Percentiles rank a stretch among this genome's conserved stretches.
Conservation (phyloP, 352 stramenopile species). For the Phytophthora cryptogea region DNA sequence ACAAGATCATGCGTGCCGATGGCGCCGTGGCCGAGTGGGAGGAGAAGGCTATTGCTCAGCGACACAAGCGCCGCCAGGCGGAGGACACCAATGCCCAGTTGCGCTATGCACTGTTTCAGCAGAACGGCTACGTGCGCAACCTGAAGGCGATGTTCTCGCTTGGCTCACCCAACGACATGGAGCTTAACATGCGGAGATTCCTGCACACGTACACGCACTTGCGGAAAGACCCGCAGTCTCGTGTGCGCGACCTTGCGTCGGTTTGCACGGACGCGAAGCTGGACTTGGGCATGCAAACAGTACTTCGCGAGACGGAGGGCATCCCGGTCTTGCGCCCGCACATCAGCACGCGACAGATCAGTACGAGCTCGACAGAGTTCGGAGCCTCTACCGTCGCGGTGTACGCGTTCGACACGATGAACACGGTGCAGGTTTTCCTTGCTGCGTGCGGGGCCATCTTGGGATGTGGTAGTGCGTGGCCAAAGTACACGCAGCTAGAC, state of each 20-base stretch:
- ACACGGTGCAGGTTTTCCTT: conserved; percentile 46
- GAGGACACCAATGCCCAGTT: conserved; percentile 58
- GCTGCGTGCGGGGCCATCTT: conserved; percentile 34
- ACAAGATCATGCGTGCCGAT: conserved; percentile 50
- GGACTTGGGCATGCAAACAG: conserved; percentile 37
- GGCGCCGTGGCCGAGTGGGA: conserved; percentile 57
- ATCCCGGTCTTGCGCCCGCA: conserved; percentile 30
- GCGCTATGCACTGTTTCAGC: conserved; percentile 57
- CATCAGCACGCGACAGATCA: conserved; percentile 32
- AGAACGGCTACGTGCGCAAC: conserved; percentile 49
- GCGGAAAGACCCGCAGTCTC: conserved; percentile 31
- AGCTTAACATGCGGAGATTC: conserved; percentile 37
- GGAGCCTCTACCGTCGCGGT: conserved; percentile 34
- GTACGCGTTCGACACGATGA: conserved; percentile 44
- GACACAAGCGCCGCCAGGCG: conserved; percentile 58
- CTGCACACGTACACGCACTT: conserved; percentile 43
- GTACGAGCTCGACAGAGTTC: conserved; percentile 35
- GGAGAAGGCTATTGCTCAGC: conserved; percentile 59
- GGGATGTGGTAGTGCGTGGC: conserved; percentile 30
- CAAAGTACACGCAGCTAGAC: conserved; percentile 34
- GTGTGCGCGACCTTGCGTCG: conserved; percentile 23
- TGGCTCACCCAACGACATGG: conserved; percentile 17
- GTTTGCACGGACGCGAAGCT: conserved; percentile 38
- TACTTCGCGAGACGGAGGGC: conserved; percentile 37
- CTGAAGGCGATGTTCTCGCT: conserved; percentile 40